A percentile compares a stretch with the other conserved stretches of the same genome.
phyloP scores from a whole-genome alignment of 441 rosid genomes.

The Gossypium gossypioides region DNA sequence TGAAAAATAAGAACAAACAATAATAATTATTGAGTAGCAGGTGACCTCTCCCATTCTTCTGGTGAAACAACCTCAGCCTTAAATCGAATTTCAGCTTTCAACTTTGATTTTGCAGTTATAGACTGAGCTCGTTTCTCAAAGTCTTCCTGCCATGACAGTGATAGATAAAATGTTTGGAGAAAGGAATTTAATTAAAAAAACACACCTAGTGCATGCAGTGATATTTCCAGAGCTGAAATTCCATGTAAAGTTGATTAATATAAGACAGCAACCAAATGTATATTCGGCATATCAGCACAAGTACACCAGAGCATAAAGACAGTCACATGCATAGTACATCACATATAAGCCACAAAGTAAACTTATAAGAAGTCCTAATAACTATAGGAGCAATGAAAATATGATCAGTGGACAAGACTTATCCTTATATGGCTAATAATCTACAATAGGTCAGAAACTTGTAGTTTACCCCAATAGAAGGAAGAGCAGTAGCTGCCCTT shows the following conservation, averaged over 20 bases:
- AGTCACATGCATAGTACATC: background rate
- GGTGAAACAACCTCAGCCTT: constrained; percentile 65
- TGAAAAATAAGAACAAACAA: background rate
- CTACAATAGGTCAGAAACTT: background rate
- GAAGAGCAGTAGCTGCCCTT: constrained; percentile 53
- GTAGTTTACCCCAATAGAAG: constrained; percentile 69
- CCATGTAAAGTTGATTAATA: background rate
- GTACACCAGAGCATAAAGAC: background rate
- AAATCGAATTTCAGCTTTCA: constrained; percentile 79
- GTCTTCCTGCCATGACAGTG: constrained; percentile 52
- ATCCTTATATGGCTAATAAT: background rate
- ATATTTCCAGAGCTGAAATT: background rate
- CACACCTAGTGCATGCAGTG: constrained; percentile 5
- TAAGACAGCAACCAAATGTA: background rate
- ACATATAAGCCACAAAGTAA: constrained; percentile 5
- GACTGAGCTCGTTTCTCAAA: constrained; percentile 75
- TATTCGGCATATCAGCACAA: background rate
- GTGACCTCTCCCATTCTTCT: constrained; percentile 85
- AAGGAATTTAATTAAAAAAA: constrained; percentile 10
- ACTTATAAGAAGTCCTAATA: background rate
- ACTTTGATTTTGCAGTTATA: constrained; percentile 61
- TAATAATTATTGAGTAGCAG: constrained; percentile 14
- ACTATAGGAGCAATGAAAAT: background rate
- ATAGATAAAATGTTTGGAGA: constrained; percentile 14
- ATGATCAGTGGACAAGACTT: background rate